Conservation (phyloP, 2,329 filamentous ascomycete genomes). For the Periconia digitata region DNA sequence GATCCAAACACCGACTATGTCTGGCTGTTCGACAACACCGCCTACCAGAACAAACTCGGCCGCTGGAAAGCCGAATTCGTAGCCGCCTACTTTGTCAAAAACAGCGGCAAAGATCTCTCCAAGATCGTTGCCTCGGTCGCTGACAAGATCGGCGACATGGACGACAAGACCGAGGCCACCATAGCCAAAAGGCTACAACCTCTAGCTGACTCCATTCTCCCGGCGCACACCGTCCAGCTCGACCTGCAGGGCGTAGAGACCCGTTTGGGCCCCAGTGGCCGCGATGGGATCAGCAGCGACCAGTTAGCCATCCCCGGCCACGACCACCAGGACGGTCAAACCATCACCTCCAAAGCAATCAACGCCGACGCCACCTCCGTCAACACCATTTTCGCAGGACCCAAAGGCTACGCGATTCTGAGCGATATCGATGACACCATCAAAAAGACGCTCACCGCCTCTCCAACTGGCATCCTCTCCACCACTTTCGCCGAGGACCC, state of each 20-base stretch:
- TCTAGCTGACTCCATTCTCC: slow-evolving; percentile 75
- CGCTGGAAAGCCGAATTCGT: slow-evolving; percentile 82
- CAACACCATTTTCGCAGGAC: slow-evolving; percentile 72
- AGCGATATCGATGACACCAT: slow-evolving; percentile 96
- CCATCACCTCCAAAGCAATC: slow-evolving; percentile 32
- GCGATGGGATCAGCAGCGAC: slow-evolving; percentile 72
- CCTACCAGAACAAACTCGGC: slow-evolving; percentile 60
- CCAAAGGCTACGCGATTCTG: slow-evolving; percentile 81
- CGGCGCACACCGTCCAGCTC: slow-evolving; percentile 68
- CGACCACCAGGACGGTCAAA: slow-evolving; percentile 39
- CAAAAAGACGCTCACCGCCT: slow-evolving; percentile 82
- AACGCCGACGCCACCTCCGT: slow-evolving; percentile 54
- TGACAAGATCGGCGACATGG: slow-evolving; percentile 61
- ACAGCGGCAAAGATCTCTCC: slow-evolving; percentile 67
- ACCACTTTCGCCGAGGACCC: slow-evolving; percentile 82
- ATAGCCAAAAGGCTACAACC: slow-evolving; percentile 72
- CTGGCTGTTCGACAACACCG: slow-evolving; percentile 90
- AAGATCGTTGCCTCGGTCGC: slow-evolving; percentile 71
- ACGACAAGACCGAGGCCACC: slow-evolving; percentile 55
- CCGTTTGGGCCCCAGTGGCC: slow-evolving; percentile 66
- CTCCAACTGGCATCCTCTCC: slow-evolving; percentile 76
- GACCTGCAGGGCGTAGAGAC: slow-evolving; percentile 52
- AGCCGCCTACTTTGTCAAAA: slow-evolving; percentile 75
- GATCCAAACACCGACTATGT: slow-evolving; percentile 69
- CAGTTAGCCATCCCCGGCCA: slow-evolving; percentile 52